A percentile compares a stretch with the other conserved stretches of the same genome.
phyloP scores from a whole-genome alignment of 495 filamentous ascomycete species.

The Penicillium argentinense region DNA sequence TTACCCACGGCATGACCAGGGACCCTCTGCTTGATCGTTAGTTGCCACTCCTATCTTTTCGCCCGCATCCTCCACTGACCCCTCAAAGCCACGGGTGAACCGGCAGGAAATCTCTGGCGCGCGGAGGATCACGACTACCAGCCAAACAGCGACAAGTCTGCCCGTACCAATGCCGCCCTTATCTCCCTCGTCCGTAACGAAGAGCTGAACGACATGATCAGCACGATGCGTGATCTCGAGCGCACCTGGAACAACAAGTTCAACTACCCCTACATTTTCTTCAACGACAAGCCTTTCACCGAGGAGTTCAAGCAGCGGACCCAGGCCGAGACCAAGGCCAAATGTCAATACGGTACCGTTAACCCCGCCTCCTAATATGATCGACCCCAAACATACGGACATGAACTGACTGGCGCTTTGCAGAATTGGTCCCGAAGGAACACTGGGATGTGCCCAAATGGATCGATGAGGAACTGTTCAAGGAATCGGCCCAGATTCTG shows the following conservation, averaged over 20 bases:
- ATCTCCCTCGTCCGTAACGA: slow-evolving; percentile 89
- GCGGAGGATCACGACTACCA: slow-evolving; percentile 69
- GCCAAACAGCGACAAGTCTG: slow-evolving; percentile 68
- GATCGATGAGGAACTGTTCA: slow-evolving; percentile 85
- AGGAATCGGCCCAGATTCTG: slow-evolving; percentile 80
- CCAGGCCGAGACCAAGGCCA: slow-evolving; percentile 75
- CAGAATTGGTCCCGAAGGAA: slow-evolving; percentile 84
- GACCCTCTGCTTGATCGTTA: slow-evolving; percentile 85
- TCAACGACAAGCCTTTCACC: slow-evolving; percentile 92
- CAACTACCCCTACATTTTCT: slow-evolving; percentile 99
- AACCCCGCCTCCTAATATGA: no score
- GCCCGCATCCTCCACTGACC: slow-evolving; percentile 5
- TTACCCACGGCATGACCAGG: slow-evolving; percentile 54
- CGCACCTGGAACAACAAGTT: slow-evolving; percentile 97
- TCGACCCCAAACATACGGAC: no score
- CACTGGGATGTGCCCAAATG: slow-evolving; percentile 92
- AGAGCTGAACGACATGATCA: slow-evolving; percentile 79
- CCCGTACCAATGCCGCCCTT: slow-evolving; percentile 88
- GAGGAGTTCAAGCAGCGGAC: slow-evolving; percentile 89
- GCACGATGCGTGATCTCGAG: slow-evolving; percentile 87
- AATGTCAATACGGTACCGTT: slow-evolving; percentile 72
- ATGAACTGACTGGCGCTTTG: no score
- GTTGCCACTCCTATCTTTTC: slow-evolving; percentile 28
- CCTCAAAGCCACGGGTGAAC: slow-evolving; percentile 72
- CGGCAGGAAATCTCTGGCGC: slow-evolving; percentile 68